These are phyloP conservation scores for Pichia sp. DNA, from an alignment of 1,139 yeast genomes.

Conservation along the genomic window DNA sequence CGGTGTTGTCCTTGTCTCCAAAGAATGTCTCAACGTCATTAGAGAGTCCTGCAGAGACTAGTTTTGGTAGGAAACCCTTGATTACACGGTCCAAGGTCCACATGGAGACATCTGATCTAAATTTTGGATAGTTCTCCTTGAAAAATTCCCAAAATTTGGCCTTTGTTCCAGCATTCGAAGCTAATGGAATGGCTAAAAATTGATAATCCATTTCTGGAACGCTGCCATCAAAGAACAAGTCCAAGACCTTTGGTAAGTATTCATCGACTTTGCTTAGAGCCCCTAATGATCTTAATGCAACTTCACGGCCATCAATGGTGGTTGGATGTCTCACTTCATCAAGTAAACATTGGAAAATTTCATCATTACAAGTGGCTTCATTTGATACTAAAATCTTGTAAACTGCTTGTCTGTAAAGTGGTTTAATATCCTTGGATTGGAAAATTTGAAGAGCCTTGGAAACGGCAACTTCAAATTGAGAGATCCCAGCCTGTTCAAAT, in stretches of 20 bases:
- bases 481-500: slow-evolving; percentile 44
- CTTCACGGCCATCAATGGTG: slow-evolving; percentile 61
- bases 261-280: slow-evolving; percentile 33
- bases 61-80: slow-evolving; percentile 35
- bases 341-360: slow-evolving; percentile 41
- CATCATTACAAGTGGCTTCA: slow-evolving; percentile 32
- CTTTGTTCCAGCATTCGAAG: slow-evolving; percentile 45
- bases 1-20: slow-evolving; percentile 45
- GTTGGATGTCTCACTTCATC: slow-evolving; percentile 46
- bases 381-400: slow-evolving; percentile 44
- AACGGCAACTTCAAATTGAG: slow-evolving; percentile 43
- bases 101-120: slow-evolving; percentile 21
- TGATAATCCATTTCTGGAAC: slow-evolving; percentile 71
- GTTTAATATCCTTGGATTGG: slow-evolving; percentile 35
- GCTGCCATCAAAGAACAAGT: slow-evolving; percentile 33
- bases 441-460: slow-evolving; percentile 39
- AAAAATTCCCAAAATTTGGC: slow-evolving; percentile 49
- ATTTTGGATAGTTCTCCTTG: slow-evolving; percentile 35
- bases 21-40: slow-evolving; percentile 47
- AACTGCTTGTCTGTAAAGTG: slow-evolving; percentile 49
- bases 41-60: slow-evolving; percentile 29
- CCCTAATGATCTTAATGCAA: slow-evolving; percentile 58
- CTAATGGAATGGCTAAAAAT: slow-evolving; percentile 46
- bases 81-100: slow-evolving; percentile 52
- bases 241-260: slow-evolving; percentile 34